These are phyloP conservation scores for Fusarium albidum DNA, from an alignment of 2,329 filamentous ascomycete species.

Conservation along the genomic window DNA sequence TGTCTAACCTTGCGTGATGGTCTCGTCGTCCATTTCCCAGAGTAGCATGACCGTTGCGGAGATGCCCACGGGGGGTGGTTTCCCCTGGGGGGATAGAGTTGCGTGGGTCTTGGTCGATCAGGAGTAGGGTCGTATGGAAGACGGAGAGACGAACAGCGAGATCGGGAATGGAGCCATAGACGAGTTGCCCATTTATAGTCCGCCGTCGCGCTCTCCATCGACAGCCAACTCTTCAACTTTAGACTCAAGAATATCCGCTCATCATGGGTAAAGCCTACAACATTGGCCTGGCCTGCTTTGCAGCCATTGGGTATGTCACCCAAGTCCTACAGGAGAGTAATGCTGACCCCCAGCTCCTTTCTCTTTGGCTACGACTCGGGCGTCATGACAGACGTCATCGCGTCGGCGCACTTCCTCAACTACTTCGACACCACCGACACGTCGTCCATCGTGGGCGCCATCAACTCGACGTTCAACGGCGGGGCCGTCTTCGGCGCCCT, in stretches of 20 bases:
- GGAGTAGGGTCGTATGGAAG: conserved; percentile 4
- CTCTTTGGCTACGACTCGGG: conserved; percentile 53
- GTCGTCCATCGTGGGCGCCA: conserved; percentile 59
- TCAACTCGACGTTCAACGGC: conserved; percentile 63
- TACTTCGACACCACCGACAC: conserved; percentile 60
- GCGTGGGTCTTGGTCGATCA: conserved; percentile 13
- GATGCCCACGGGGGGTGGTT: conserved; percentile 17
- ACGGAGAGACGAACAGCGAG: not conserved
- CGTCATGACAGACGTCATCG: conserved; percentile 59
- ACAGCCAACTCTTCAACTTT: not conserved
- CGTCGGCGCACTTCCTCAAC: conserved; percentile 59
- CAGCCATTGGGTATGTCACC: conserved; percentile 48
- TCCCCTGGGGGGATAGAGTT: conserved; percentile 20
- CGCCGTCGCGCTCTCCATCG: no score
- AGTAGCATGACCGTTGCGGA: conserved; percentile 27
- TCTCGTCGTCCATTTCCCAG: not conserved
- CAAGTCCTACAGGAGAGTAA: not conserved
- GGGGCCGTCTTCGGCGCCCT: conserved; percentile 38
- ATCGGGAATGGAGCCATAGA: conserved; percentile 6
- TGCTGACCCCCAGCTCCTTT: conserved; percentile 44
- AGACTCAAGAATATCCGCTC: conserved; percentile 2
- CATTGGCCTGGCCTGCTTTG: conserved; percentile 49
- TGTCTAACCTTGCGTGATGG: conserved; percentile 21
- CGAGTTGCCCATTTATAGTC: conserved; percentile 14
- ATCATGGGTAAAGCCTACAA: conserved; percentile 51